Percentiles rank a stretch among this genome's conserved stretches.
phyloP scores from a whole-genome alignment of 2,329 filamentous ascomycete species.

The Trichoderma atrobrunneum region DNA sequence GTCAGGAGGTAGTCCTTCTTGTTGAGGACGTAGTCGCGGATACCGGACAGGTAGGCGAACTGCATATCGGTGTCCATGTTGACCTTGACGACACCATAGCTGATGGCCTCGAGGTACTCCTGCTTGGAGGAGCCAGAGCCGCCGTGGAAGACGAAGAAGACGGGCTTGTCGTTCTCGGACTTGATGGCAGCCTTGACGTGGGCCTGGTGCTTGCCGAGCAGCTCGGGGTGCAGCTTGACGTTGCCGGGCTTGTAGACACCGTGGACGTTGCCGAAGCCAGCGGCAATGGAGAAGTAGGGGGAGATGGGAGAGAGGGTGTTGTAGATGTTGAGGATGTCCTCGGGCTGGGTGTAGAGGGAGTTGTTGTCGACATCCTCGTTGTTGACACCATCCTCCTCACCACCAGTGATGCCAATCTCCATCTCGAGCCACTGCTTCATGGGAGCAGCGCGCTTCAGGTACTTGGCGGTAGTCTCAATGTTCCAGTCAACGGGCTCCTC shows the following conservation, averaged over 20 bases:
- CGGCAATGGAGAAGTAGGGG: constrained; percentile 96
- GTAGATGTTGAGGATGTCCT: constrained; percentile 92
- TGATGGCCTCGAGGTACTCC: constrained; percentile 86
- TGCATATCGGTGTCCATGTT: constrained; percentile 98
- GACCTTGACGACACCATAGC: constrained; percentile 96
- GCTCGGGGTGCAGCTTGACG: constrained; percentile 93
- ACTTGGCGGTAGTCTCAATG: constrained; percentile 85
- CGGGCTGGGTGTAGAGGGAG: constrained; percentile 95
- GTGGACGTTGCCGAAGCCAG: constrained; percentile 98
- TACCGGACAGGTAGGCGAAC: constrained; percentile 86
- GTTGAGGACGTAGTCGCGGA: constrained; percentile 89
- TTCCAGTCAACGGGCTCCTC: constrained; percentile 90
- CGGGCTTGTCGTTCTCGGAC: constrained; percentile 77
- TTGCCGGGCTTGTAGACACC: constrained; percentile 99
- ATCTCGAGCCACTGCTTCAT: constrained; percentile 99
- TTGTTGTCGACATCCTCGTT: constrained; percentile 97
- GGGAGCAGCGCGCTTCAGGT: constrained; percentile 89
- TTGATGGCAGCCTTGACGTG: constrained; percentile 80
- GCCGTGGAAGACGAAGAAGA: constrained; percentile 99
- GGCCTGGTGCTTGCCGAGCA: constrained; percentile 93
- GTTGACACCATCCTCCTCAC: constrained; percentile 98
- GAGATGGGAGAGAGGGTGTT: constrained; percentile 81
- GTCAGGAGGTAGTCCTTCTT: constrained; percentile 93
- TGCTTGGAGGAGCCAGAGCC: constrained; percentile 88
- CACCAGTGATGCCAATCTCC: constrained; percentile 84